Base-by-base conservation (phyloP, 371 early-diverging fungal species). In the Mortierella sp. region DNA sequence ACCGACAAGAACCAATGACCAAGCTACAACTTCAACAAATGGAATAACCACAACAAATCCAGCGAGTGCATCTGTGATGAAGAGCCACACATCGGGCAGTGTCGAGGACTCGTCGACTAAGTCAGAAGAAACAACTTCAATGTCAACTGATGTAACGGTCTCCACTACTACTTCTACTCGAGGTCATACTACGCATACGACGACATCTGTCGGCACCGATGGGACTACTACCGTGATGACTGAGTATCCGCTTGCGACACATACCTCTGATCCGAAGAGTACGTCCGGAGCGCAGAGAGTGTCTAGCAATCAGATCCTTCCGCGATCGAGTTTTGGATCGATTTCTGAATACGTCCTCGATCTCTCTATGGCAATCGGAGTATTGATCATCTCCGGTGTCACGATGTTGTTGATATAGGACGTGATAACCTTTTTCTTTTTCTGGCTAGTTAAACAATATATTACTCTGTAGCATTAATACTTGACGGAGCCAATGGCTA, bases 151-250 rank as follows among this genome's bases (percentile, higher is more conserved):
- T 0, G 53, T 52, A 6, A 80, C 75, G 9, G 69, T 80, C 8
- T 75, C 81, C 4, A 69, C 75, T 16, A 74, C 72, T 32, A 70
- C 75, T 0, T 74, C 75, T 10, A 80, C 78, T 21, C 67, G 62
- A 36, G 81, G 67, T 0, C 47, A 66, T 11, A 65, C 69, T 6
- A 72, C 69, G 15, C 67, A 58, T 28, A 75, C 66, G 11, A 65
- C 70, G 19, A 81, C 82, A 32, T 69, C 67, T 16, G 70, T 76
- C 4, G 82, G 76, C 0, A 6, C 50, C 0, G 82, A 81, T 36
- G 69, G 72, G 0, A 81, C 73, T 0, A 76, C 76, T 3, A 81
- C 82, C 6, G 70, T 70, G 4, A 13, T 76, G 68, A 81, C 82
- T 1, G 55, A 71, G 65, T 67, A 71, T n/a, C 75, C 80, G 21